phyloP scores from a whole-genome alignment of 768 basidiomycete species.

The Austroboletus eburneus region DNA sequence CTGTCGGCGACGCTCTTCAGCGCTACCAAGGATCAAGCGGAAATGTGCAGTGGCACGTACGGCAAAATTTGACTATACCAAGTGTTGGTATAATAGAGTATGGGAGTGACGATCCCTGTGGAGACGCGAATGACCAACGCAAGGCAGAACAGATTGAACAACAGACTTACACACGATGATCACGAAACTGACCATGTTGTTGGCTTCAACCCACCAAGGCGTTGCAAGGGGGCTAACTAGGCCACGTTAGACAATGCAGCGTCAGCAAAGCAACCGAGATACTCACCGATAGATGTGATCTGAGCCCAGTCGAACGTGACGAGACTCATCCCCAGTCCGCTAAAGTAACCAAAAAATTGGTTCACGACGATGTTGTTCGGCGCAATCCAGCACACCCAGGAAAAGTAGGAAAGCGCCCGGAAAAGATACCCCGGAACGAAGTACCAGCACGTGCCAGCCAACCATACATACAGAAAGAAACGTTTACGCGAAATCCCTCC shows the following conservation, averaged over 20 bases:
- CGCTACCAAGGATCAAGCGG: background rate
- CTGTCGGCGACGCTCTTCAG: constrained; percentile 17
- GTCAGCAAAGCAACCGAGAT: too few species aligned
- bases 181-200: constrained; percentile 49
- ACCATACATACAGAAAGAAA: constrained; percentile 46
- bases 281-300: constrained; percentile 36
- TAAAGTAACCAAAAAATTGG: constrained; percentile 64
- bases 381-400: constrained; percentile 62
- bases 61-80: constrained; percentile 59
- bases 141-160: too few species aligned
- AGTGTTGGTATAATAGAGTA: constrained; percentile 64
- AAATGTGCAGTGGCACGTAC: constrained; percentile 31
- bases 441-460: constrained; percentile 39
- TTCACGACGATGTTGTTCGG: constrained; percentile 69
- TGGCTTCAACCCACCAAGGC: constrained; percentile 82
- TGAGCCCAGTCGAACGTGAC: constrained; percentile 83
- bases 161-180: too few species aligned
- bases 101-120: constrained; percentile 52
- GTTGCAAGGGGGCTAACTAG: constrained; percentile 56
- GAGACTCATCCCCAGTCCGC: constrained; percentile 62
- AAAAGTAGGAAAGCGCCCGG: constrained; percentile 58
- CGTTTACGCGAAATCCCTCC: constrained; percentile 49
- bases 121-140: constrained; percentile 47
- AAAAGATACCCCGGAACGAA: constrained; percentile 74
- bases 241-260: too few species aligned